These are phyloP conservation scores for Pinus taeda DNA, from an alignment of 75 land plant species.

Conservation along the genomic window DNA sequence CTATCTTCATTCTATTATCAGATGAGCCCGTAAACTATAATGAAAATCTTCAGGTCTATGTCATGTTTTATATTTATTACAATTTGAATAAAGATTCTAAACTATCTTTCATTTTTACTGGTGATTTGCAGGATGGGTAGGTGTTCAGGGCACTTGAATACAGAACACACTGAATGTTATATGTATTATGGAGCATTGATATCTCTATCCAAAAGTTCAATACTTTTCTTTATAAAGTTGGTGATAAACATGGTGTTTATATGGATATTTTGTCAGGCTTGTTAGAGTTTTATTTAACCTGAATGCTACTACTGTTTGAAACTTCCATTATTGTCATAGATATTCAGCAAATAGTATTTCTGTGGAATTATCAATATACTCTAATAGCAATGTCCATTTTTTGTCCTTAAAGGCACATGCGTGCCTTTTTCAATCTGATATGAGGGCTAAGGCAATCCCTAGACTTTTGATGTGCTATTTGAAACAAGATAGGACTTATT, in stretches of 20 bases:
- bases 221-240: background rate
- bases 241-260: background rate
- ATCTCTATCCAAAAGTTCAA: slow-evolving; percentile 1
- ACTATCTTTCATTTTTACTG: background rate
- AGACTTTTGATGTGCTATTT: too few relatives aligned
- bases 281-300: background rate
- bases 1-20: background rate
- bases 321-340: too few relatives aligned
- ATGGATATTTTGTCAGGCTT: background rate
- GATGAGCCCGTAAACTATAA: background rate
- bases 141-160: background rate
- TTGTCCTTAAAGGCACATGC: too few relatives aligned
- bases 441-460: too few relatives aligned
- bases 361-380: too few relatives aligned
- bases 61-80: background rate
- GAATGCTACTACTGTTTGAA: too few relatives aligned
- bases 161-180: background rate
- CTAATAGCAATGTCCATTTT: too few relatives aligned
- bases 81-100: slow-evolving; percentile 4
- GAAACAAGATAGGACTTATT: too few relatives aligned
- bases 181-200: slow-evolving; percentile 10
- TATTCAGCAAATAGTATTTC: too few relatives aligned
- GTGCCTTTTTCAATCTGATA: too few relatives aligned
- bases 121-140: slow-evolving; percentile 12
- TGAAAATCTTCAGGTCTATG: background rate